Base-by-base conservation (phyloP, 2,329 filamentous ascomycete genomes). In the Malbranchea cinnamomea region DNA sequence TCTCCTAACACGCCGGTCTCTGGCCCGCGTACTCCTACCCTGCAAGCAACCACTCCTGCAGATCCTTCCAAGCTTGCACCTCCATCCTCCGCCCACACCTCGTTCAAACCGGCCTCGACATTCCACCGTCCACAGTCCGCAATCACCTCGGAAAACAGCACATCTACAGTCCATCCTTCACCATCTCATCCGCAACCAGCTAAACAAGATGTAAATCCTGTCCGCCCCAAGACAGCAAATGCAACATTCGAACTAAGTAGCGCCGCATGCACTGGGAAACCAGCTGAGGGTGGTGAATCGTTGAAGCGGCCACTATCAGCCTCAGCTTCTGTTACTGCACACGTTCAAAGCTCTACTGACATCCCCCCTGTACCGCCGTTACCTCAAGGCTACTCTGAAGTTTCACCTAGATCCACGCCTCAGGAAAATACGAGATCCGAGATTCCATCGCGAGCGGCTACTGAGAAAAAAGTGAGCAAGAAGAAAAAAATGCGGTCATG, bases 61-160 rank as follows among this genome's bases (percentile, higher is more conserved):
- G 28, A 36, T 14, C 27, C 7, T 7, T 13, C 28, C 18, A 4
- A 26, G 13, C 26, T 28, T n/a, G 20, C 27, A 9, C 16, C 5
- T 23, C 15, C 35, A 19, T 24, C 26, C 35, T 41, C 5, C 25
- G 36, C 41, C 14, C 17, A 15, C 13, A 25, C 21, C 22, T 41
- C 22, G 37, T 33, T 16, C 18, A 43, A 12, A 34, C 42, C 32
- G 22, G 41, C 26, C 14, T 38, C 33, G 31, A 79, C 38, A 85
- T 85, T 42, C 78, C 78, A 4, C 20, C 71, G 82, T 7, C 84
- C 85, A 1, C 57, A 91, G 11, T 93, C 85, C 2, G 63, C 85
- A 12, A 74, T 91, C 9, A 92, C 83, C 1, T 85, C 75, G 12
- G 83, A 89, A 49, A 84, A 76, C 47, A 89, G 78, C 2, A 59